Percentiles rank a stretch among this genome's conserved stretches.
Conservation (phyloP, 1,139 yeast genomes). For the Tardiomyces digboiensis region DNA sequence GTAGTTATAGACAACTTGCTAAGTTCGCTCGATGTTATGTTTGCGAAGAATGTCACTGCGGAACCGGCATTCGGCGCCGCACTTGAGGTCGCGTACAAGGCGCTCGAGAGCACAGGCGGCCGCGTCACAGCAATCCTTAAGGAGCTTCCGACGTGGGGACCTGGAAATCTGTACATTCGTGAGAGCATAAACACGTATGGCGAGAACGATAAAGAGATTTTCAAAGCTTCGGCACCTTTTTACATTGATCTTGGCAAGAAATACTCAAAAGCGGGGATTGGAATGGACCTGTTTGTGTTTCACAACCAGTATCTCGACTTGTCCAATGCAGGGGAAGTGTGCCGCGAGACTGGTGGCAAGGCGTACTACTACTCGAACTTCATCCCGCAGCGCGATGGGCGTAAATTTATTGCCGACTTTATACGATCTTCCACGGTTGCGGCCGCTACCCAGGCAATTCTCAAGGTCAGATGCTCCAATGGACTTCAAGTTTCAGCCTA, state of each 20-base stretch:
- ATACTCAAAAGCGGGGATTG: conserved; percentile 51
- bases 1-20: conserved; percentile 59
- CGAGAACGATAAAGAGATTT: conserved; percentile 48
- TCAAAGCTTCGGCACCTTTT: conserved; percentile 52
- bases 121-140: conserved; percentile 65
- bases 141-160: conserved; percentile 73
- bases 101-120: conserved; percentile 60
- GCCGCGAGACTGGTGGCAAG: conserved; percentile 65
- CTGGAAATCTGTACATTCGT: conserved; percentile 62
- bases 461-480: conserved; percentile 80
- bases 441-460: conserved; percentile 70
- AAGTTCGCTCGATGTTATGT: conserved; percentile 44
- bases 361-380: conserved; percentile 60
- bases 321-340: conserved; percentile 60
- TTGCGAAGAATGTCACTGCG: conserved; percentile 37
- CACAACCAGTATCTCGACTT: conserved; percentile 61
- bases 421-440: conserved; percentile 13
- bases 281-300: conserved; percentile 68
- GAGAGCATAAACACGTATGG: conserved; percentile 15
- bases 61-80: conserved; percentile 83
- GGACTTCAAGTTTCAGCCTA: conserved; percentile 82
- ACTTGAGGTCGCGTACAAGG: conserved; percentile 53
- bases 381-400: conserved; percentile 60
- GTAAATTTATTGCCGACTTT: conserved; percentile 49
- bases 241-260: conserved; percentile 54